phyloP scores from a whole-genome alignment of 2,329 filamentous ascomycete genomes.

The Sclerotinia glacialis region DNA sequence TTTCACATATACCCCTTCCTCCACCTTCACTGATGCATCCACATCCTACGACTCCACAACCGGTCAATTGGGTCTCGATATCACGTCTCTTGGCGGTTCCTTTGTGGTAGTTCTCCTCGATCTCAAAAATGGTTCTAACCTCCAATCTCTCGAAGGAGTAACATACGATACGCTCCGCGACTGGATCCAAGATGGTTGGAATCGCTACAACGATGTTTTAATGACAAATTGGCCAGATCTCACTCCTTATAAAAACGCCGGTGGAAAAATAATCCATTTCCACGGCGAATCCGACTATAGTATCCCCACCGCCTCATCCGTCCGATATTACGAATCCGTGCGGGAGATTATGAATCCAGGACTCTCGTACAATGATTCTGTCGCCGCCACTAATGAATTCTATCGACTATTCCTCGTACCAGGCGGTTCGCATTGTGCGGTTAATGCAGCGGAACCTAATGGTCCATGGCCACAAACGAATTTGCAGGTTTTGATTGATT shows the following conservation, averaged over 20 bases:
- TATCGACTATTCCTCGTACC: slow-evolving; percentile 55
- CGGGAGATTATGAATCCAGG: slow-evolving; percentile 49
- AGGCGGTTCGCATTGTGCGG: slow-evolving; percentile 51
- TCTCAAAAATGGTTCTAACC: slow-evolving; percentile 43
- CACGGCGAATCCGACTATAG: slow-evolving; percentile 56
- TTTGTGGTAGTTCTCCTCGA: slow-evolving; percentile 45
- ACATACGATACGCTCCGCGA: slow-evolving; percentile 56
- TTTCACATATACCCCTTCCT: slow-evolving; percentile 40
- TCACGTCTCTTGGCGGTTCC: slow-evolving; percentile 40
- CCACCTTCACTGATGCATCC: slow-evolving; percentile 13
- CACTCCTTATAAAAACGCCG: slow-evolving; percentile 47
- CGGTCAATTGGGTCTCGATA: slow-evolving; percentile 38
- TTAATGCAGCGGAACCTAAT: slow-evolving; percentile 45
- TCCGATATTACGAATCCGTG: slow-evolving; percentile 55
- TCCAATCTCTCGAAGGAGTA: slow-evolving; percentile 46
- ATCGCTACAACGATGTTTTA: slow-evolving; percentile 49
- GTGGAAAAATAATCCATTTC: slow-evolving; percentile 57
- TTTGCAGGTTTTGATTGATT: slow-evolving; percentile 70
- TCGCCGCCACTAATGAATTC: slow-evolving; percentile 48
- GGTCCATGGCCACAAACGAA: slow-evolving; percentile 50
- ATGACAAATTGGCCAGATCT: slow-evolving; percentile 56
- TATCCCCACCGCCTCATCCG: slow-evolving; percentile 53
- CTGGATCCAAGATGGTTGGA: slow-evolving; percentile 55
- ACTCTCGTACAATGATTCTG: slow-evolving; percentile 42
- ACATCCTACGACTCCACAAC: slow-evolving; percentile 10